A percentile compares a stretch with the other conserved stretches of the same genome.
Evolutionary conservation across 768 basidiomycete species (phyloP).

Genomic region (Nevesoporus exiguus): DNA sequence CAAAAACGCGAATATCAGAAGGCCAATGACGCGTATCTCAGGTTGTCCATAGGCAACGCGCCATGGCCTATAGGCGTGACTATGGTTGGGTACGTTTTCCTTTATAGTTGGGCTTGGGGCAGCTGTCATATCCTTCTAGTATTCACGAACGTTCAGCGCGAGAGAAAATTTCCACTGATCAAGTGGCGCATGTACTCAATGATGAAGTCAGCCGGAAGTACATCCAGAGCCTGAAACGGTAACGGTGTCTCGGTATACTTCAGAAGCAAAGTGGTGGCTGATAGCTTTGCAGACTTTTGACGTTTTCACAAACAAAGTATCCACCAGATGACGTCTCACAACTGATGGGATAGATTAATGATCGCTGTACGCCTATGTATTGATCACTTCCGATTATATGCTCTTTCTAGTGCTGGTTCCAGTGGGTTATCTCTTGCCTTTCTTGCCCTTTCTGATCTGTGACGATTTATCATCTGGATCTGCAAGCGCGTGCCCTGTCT

Average conservation of each 20-base stretch:
- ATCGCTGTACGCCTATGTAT: neutral
- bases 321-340: conserved; percentile 91
- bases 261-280: neutral
- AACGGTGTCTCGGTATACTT: conserved; percentile 13
- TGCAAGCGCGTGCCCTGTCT: conserved; percentile 67
- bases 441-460: conserved; percentile 37
- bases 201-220: conserved; percentile 99
- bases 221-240: conserved; percentile 96
- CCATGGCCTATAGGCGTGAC: conserved; percentile 99
- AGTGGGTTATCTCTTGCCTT: conserved; percentile 19
- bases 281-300: conserved; percentile 63
- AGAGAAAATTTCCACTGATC: conserved; percentile 96
- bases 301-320: conserved; percentile 95
- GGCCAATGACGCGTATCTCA: conserved; percentile 96
- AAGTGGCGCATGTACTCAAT: conserved; percentile 97
- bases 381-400: conserved; percentile 1
- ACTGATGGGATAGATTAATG: conserved; percentile 68
- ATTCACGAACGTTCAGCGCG: conserved; percentile 98
- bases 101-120: neutral
- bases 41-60: conserved; percentile 95
- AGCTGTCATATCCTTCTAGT: conserved; percentile 36
- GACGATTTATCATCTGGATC: conserved; percentile 27
- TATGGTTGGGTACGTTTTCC: conserved; percentile 83
- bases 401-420: conserved; percentile 2
- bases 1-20: conserved; percentile 93